phyloP scores from a whole-genome alignment of 345 rosid genomes.

The Melaleuca alternifolia region DNA sequence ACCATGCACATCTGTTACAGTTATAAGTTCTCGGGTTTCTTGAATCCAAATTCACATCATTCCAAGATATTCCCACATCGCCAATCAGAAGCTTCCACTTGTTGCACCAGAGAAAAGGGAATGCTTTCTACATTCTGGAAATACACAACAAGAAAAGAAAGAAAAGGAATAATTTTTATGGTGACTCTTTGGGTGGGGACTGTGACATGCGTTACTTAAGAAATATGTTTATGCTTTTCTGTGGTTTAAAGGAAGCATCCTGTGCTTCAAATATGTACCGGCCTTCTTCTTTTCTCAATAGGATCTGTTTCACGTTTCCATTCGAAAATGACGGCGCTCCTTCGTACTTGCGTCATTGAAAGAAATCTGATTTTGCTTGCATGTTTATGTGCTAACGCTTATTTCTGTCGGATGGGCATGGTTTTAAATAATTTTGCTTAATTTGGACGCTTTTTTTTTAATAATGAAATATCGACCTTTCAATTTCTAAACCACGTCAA shows the following conservation, averaged over 20 bases:
- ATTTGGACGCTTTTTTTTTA: neutral
- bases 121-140: neutral
- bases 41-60: neutral
- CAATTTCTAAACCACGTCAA: neutral
- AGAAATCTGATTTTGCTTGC: neutral
- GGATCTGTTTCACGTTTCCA: neutral
- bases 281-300: neutral
- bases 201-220: constrained; percentile 1
- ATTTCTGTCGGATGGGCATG: neutral
- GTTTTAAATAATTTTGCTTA: neutral
- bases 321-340: neutral
- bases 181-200: neutral
- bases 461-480: neutral
- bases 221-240: constrained; percentile 8
- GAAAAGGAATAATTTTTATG: neutral
- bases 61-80: neutral
- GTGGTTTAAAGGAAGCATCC: constrained; percentile 12
- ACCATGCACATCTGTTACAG: neutral
- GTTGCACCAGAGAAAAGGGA: neutral
- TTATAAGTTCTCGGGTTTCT: neutral
- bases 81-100: constrained; percentile 1
- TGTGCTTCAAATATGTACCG: neutral
- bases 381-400: neutral
- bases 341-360: neutral
- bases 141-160: neutral